These are phyloP conservation scores for Odonthalia washingtoniensis DNA, from an alignment of 31 red algal species.

Conservation along the genomic window DNA sequence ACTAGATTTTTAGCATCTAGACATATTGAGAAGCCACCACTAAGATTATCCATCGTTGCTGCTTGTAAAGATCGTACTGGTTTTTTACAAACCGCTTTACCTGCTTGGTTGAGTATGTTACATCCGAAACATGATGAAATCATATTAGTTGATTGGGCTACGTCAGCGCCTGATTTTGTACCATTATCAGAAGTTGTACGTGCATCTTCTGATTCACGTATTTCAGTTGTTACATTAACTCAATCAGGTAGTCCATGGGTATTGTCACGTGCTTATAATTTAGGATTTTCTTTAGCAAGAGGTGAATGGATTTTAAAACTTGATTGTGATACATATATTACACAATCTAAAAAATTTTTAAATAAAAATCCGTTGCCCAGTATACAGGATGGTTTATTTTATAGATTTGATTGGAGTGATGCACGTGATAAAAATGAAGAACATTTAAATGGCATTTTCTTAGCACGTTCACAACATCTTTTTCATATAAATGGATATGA, in stretches of 20 bases:
- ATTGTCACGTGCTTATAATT: conserved; percentile 79
- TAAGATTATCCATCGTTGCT: conserved; percentile 52
- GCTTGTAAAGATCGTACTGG: conserved; percentile 69
- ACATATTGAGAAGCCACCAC: conserved; percentile 35
- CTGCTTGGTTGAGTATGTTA: conserved; percentile 49
- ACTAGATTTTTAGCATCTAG: background rate
- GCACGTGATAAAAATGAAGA: conserved; percentile 53
- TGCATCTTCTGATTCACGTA: conserved; percentile 21
- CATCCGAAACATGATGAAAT: conserved; percentile 55
- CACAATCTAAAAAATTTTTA: conserved; percentile 51
- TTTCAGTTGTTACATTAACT: conserved; percentile 50
- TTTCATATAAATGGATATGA: conserved; percentile 56
- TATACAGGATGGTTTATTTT: conserved; percentile 33
- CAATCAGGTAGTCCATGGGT: conserved; percentile 61
- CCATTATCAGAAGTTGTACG: conserved; percentile 59
- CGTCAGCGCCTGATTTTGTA: conserved; percentile 64
- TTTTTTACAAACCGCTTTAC: conserved; percentile 64
- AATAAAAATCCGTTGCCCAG: conserved; percentile 33
- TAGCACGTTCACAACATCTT: conserved; percentile 56
- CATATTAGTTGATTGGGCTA: conserved; percentile 75
- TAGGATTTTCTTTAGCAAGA: conserved; percentile 64
- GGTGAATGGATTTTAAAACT: conserved; percentile 79
- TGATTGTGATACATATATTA: conserved; percentile 82
- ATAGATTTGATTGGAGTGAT: conserved; percentile 50
- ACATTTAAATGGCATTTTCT: conserved; percentile 59